Conservation (phyloP, 768 basidiomycete genomes). For the Podaxis sp. region DNA sequence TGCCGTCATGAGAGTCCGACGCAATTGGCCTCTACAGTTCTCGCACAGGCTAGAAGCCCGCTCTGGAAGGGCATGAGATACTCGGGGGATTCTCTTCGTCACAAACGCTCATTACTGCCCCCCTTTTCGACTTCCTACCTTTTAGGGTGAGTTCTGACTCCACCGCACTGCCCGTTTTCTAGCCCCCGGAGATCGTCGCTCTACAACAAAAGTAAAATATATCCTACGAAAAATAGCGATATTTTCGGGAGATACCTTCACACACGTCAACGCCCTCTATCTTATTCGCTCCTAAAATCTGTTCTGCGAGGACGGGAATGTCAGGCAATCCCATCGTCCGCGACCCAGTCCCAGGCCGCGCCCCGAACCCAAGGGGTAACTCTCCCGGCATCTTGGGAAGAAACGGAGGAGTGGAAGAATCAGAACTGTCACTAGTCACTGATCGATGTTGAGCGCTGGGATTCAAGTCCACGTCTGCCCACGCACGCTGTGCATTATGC, state of each 20-base stretch:
- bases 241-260: neutral
- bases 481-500: neutral
- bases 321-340: neutral
- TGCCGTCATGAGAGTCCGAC: neutral
- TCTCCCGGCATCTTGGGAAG: slow-evolving; percentile 7
- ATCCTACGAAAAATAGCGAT: neutral
- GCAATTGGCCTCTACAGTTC: neutral
- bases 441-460: neutral
- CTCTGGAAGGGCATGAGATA: neutral
- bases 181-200: neutral
- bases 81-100: neutral
- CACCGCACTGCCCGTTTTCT: neutral
- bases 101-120: neutral
- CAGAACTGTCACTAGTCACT: neutral
- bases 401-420: neutral
- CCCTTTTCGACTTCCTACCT: neutral
- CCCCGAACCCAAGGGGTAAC: slow-evolving; percentile 4
- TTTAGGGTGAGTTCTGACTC: neutral
- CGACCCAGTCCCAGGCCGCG: neutral
- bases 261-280: neutral
- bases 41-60: neutral
- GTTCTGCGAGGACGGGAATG: neutral
- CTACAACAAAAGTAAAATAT: neutral
- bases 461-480: neutral
- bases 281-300: neutral